These are phyloP conservation scores for Teunomyces pallodes DNA, from an alignment of 805 yeast species.

Conservation along the genomic window DNA sequence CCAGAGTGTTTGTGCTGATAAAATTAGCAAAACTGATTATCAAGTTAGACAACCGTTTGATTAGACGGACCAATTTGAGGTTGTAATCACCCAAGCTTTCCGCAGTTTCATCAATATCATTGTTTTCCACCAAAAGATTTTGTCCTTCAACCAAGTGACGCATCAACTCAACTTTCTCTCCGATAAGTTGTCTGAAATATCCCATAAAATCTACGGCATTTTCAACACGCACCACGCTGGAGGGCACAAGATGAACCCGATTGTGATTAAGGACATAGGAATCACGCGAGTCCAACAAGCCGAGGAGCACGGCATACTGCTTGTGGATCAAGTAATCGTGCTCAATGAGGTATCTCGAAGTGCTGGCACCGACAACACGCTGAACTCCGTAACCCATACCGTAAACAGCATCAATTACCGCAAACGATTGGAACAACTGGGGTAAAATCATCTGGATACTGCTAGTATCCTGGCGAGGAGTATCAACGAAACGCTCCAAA, in stretches of 20 bases:
- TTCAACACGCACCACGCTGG: neutral
- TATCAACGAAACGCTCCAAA: constrained; percentile 35
- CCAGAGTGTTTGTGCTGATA: constrained; percentile 7
- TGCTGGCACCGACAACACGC: constrained; percentile 4
- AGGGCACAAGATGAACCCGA: neutral
- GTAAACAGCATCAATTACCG: constrained; percentile 51
- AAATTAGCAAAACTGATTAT: constrained; percentile 30
- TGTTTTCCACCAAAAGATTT: constrained; percentile 2
- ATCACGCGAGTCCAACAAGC: constrained; percentile 12
- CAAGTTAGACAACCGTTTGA: constrained; percentile 31
- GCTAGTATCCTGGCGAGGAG: constrained; percentile 17
- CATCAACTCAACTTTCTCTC: constrained; percentile 36
- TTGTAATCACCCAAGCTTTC: constrained; percentile 37
- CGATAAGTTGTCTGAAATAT: constrained; percentile 25
- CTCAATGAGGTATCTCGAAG: neutral
- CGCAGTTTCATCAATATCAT: constrained; percentile 18
- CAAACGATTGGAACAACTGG: constrained; percentile 48
- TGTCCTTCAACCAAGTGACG: constrained; percentile 35
- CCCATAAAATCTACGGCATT: constrained; percentile 8
- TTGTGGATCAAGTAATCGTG: constrained; percentile 17
- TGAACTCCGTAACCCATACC: constrained; percentile 49
- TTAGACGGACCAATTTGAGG: constrained; percentile 36
- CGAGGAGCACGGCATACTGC: constrained; percentile 19
- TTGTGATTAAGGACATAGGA: neutral
- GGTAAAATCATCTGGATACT: constrained; percentile 29